phyloP scores from a whole-genome alignment of 768 basidiomycete species.

The Termitomyces sp. region DNA sequence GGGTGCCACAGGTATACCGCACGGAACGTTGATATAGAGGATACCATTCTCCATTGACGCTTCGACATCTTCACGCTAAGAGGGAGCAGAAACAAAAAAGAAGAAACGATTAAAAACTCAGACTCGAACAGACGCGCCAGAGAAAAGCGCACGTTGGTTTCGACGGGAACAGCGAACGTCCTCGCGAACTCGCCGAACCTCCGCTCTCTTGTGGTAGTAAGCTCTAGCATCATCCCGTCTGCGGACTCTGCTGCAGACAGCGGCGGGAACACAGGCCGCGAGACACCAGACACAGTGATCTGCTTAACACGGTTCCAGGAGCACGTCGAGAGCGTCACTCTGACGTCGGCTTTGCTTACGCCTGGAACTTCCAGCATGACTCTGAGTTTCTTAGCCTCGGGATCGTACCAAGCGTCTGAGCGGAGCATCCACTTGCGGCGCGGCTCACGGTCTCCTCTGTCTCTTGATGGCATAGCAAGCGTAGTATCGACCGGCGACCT shows the following conservation, averaged over 20 bases:
- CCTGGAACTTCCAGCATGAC: conserved; percentile 72
- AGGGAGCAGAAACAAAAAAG: conserved; percentile 14
- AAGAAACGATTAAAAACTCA: conserved; percentile 14
- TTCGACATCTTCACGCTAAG: conserved; percentile 46
- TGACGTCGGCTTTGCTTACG: conserved; percentile 52
- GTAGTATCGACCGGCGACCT: conserved; percentile 18
- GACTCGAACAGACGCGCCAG: conserved; percentile 15
- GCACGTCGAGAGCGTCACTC: conserved; percentile 57
- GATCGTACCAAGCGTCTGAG: conserved; percentile 58
- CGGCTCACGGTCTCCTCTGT: conserved; percentile 1
- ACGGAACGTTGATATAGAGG: conserved; percentile 51
- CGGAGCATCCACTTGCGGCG: conserved; percentile 44
- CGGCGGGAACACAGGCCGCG: conserved; percentile 34
- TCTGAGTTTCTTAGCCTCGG: conserved; percentile 43
- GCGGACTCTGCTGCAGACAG: conserved; percentile 9
- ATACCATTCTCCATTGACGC: conserved; percentile 59
- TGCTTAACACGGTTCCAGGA: conserved; percentile 60
- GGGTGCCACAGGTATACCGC: conserved; percentile 38
- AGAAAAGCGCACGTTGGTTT: conserved; percentile 47
- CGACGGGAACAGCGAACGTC: conserved; percentile 49
- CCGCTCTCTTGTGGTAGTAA: conserved; percentile 41
- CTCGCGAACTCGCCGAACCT: conserved; percentile 48
- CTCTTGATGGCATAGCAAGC: conserved; percentile 12
- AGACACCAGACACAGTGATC: conserved; percentile 50
- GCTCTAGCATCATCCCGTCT: conserved; percentile 18